These are phyloP conservation scores for Delonix regia DNA, from an alignment of 306 rosid species.

Conservation along the genomic window DNA sequence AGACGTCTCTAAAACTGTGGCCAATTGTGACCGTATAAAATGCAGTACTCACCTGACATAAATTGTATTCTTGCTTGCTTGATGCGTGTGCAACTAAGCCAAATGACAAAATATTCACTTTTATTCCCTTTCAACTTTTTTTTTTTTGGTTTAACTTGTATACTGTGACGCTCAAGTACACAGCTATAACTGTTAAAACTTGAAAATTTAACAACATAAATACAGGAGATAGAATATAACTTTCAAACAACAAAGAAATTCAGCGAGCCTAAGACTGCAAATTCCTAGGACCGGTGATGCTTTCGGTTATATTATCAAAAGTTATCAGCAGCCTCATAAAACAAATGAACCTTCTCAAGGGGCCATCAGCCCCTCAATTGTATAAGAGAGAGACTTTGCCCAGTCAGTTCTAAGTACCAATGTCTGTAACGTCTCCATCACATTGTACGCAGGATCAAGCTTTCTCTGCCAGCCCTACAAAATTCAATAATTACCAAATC, in stretches of 20 bases:
- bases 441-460: slow-evolving; percentile 89
- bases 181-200: slow-evolving; percentile 22
- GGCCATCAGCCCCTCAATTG: slow-evolving; percentile 99
- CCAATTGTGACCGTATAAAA: not conserved
- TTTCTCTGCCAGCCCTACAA: slow-evolving; percentile 97
- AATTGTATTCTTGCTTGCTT: slow-evolving; percentile 17
- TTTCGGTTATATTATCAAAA: slow-evolving; percentile 57
- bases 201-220: slow-evolving; percentile 30
- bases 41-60: not conserved
- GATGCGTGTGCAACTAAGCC: not conserved
- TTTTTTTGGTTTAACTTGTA: slow-evolving; percentile 31
- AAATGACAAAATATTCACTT: slow-evolving; percentile 3
- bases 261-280: slow-evolving; percentile 15
- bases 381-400: slow-evolving; percentile 91
- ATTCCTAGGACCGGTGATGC: slow-evolving; percentile 39
- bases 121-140: slow-evolving; percentile 38
- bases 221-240: slow-evolving; percentile 33
- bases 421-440: slow-evolving; percentile 93
- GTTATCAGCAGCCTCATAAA: slow-evolving; percentile 37
- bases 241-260: slow-evolving; percentile 15
- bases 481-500: slow-evolving; percentile 31
- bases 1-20: not conserved
- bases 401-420: slow-evolving; percentile 92
- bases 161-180: slow-evolving; percentile 38
- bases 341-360: slow-evolving; percentile 57